These are phyloP conservation scores for Cytospora piceicola DNA, from an alignment of 2,329 filamentous ascomycete genomes.

Conservation along the genomic window DNA sequence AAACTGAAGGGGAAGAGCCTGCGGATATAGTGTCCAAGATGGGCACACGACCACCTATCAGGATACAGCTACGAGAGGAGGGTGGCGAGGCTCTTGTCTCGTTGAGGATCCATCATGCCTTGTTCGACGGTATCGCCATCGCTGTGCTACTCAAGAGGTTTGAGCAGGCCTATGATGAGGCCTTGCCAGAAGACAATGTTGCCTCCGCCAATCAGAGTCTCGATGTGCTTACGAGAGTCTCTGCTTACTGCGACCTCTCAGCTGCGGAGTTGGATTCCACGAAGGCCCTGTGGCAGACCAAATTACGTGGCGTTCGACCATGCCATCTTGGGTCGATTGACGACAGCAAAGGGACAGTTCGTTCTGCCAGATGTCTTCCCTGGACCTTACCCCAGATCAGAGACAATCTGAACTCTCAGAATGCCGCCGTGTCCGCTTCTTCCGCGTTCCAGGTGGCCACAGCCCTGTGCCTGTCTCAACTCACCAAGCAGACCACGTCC, in stretches of 20 bases:
- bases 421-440: slow-evolving; percentile 24
- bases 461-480: slow-evolving; percentile 30
- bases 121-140: slow-evolving; percentile 34
- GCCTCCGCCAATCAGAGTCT: slow-evolving; percentile 9
- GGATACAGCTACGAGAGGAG: slow-evolving; percentile 15
- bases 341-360: slow-evolving; percentile 13
- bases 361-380: slow-evolving; percentile 15
- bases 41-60: slow-evolving; percentile 25
- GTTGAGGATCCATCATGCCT: slow-evolving; percentile 34
- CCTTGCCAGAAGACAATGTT: not conserved
- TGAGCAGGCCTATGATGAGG: slow-evolving; percentile 27
- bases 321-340: slow-evolving; percentile 18
- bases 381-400: slow-evolving; percentile 23
- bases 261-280: slow-evolving; percentile 8
- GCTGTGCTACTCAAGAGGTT: slow-evolving; percentile 27
- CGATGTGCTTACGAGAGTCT: slow-evolving; percentile 15
- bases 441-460: slow-evolving; percentile 32
- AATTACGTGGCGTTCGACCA: slow-evolving; percentile 13
- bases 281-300: slow-evolving; percentile 20
- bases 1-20: slow-evolving; percentile 12
- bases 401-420: slow-evolving; percentile 19
- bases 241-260: slow-evolving; percentile 16
- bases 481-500: slow-evolving; percentile 25
- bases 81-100: slow-evolving; percentile 27
- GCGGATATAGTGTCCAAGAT: slow-evolving; percentile 26